Base-by-base conservation (phyloP, 1,284 basidiomycete species). In the Marasmius sp. region DNA sequence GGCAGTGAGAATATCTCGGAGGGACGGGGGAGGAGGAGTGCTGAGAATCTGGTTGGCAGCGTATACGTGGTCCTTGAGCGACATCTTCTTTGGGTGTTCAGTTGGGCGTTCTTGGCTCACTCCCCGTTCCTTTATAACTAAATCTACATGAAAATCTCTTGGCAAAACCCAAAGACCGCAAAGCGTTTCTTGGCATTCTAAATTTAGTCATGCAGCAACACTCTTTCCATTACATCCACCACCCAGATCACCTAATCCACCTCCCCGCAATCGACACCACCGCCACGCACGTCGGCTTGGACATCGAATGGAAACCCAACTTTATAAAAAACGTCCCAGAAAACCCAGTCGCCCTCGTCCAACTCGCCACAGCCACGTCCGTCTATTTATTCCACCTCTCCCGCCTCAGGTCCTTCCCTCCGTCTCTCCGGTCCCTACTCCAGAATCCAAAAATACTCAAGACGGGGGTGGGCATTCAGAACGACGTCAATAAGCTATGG, bases 1-100 rank as follows among this genome's bases (percentile, higher is more conserved):
- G 14, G 94, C 93, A 50, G 85, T 82, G 36, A 96, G 86, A 47
- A 96, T 94, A 68, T 94, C 92, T 56, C 90, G 85, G 55, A 96
- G 80, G 64, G 80, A 88, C 0, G 94, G 93, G 1, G 94, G 91
- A 18, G 92, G 82, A 7, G 85, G 71, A 88, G 56, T 33, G 16
- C 55, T 33, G 20, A 62, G 50, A n/a, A 47, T 36, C 18, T 51
- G 20, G 37, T 50, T 59, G n/a, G 55, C 58, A 11, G 48, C 45
- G 49, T 51, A 33, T 18, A 58, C 3, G 33, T 34, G 43, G 41
- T 48, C 47, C 16, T 58, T 49, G 41, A 48, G 57, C n/a, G 48
- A 27, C 51, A 48, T 58, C 53, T n/a, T n/a, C n/a, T n/a, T n/a
- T n/a, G n/a, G n/a, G n/a, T n/a, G 36, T 52, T 45, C 7, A 11